A percentile compares a stretch with the other conserved stretches of the same genome.
Evolutionary conservation across 106 monocot genomes (phyloP).

Genomic region (Dactylorhiza incarnata): DNA sequence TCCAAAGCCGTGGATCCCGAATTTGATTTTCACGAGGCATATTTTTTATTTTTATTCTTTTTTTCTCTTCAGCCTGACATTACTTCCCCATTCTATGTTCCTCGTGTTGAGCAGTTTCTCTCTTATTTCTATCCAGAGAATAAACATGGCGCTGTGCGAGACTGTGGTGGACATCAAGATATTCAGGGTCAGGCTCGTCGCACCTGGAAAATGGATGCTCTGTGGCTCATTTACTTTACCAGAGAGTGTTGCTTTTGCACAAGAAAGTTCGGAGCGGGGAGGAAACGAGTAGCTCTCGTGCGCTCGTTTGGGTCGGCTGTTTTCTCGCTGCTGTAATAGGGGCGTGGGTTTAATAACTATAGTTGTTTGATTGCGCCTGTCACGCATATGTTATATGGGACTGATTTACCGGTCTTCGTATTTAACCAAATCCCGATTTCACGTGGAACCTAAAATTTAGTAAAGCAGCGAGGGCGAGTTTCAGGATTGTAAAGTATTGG

Average conservation of each 20-base stretch:
- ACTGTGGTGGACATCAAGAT: slow-evolving; percentile 42
- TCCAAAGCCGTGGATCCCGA: slow-evolving; percentile 84
- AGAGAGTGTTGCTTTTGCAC: slow-evolving; percentile 41
- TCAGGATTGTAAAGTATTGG: too few relatives aligned
- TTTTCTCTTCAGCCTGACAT: background rate
- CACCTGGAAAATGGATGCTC: slow-evolving; percentile 98
- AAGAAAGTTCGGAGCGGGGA: background rate
- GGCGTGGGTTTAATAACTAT: too few relatives aligned
- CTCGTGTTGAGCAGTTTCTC: background rate
- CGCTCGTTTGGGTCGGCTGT: too few relatives aligned
- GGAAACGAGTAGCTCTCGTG: background rate
- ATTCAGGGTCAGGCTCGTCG: slow-evolving; percentile 86
- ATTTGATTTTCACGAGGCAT: slow-evolving; percentile 89
- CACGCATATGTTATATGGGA: too few relatives aligned
- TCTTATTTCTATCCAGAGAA: slow-evolving; percentile 38
- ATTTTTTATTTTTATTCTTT: background rate
- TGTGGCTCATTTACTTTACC: slow-evolving; percentile 84
- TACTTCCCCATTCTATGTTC: background rate
- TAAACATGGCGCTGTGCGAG: slow-evolving; percentile 63
- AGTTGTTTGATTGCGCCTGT: too few relatives aligned
- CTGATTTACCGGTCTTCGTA: too few relatives aligned
- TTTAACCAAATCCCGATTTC: too few relatives aligned
- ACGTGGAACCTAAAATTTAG: too few relatives aligned
- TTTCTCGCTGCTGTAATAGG: too few relatives aligned
- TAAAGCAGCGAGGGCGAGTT: too few relatives aligned